Base-by-base conservation (phyloP, 164 flowering plant genomes). In the Piper betle region DNA sequence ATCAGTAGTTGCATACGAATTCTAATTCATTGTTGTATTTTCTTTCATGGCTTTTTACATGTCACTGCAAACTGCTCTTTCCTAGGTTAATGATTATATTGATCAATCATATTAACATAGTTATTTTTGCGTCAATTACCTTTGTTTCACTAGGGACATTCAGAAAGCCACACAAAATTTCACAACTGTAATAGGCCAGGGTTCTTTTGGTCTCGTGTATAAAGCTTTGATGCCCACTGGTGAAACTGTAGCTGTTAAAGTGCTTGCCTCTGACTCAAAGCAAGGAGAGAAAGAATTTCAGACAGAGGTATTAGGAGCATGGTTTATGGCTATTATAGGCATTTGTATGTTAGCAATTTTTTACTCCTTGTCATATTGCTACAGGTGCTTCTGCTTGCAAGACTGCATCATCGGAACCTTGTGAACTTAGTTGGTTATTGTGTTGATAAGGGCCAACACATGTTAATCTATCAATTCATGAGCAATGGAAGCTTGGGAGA, bases 371-470 rank as follows among this genome's bases (percentile, higher is more conserved):
- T 48, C 52, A 46, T 52, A 57, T 58, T 62, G 48, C 60, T 69
- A 66, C 81, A 90, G 99, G 99, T 90, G 42, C 64, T 76, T 73
- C 66, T 94, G 62, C 85, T 94, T 1, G 89, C 88, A 68, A 79
- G 99, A 71, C 78, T 90, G 72, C 99, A 90, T 79, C 99, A 94
- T 65, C 76, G 97, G 53, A 90, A 86, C 80, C 96, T 94, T 66
- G 99, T 91, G 73, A 94, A 94, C 80, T 82, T 94, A 75, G 68
- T 94, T 40, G 99, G 99, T 46, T 91, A 88, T 68, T 94, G 96
- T 78, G 84, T 93, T 20, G 99, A 93, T 74, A 90, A 88, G 81
- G 92, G 97, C 40, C 84, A 84, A 43, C 82, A 59, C 73, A 88
- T 93, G 86, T 72, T 93, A 68, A 62, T 90, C 39, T 94, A 91